phyloP scores from a whole-genome alignment of 1,284 basidiomycete species.

The Ustilago vetiveriae region DNA sequence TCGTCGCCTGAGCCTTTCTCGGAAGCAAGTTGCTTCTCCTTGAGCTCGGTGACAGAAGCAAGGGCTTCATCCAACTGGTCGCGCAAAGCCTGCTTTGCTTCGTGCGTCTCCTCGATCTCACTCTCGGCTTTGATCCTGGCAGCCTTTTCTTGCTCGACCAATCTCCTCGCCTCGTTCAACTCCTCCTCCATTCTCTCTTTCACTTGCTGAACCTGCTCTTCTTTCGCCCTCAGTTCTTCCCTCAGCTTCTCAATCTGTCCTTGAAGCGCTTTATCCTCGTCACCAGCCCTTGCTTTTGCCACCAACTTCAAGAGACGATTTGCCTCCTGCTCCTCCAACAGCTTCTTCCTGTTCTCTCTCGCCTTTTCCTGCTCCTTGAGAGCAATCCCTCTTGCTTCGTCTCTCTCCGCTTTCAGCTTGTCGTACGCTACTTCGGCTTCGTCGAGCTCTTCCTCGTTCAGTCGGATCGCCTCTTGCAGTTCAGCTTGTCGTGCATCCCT shows the following conservation, averaged over 20 bases:
- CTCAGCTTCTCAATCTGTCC: conserved; percentile 37
- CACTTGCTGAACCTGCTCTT: conserved; percentile 12
- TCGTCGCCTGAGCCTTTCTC: conserved; percentile 4
- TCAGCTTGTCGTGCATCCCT: conserved; percentile 34
- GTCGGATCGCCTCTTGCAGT: conserved; percentile 32
- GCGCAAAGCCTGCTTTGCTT: conserved; percentile 1
- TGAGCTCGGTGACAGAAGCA: conserved; percentile 12
- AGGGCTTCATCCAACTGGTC: conserved; percentile 1
- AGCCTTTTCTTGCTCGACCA: conserved; percentile 7
- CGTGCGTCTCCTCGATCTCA: background rate
- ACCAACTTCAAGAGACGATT: conserved; percentile 46
- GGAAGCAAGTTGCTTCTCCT: conserved; percentile 12
- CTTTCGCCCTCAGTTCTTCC: conserved; percentile 21
- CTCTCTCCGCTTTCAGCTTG: conserved; percentile 40
- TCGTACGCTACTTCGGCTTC: conserved; percentile 43
- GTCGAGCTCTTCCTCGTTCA: conserved; percentile 49
- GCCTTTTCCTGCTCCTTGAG: conserved; percentile 45
- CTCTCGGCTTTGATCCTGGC: background rate
- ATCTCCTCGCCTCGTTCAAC: conserved; percentile 9
- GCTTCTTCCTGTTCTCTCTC: conserved; percentile 24
- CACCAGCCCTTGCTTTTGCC: conserved; percentile 30
- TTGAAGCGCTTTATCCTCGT: conserved; percentile 21
- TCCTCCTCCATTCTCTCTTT: conserved; percentile 17
- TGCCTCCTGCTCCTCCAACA: conserved; percentile 46
- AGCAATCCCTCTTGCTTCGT: conserved; percentile 44